A percentile compares a stretch with the other conserved stretches of the same genome.
phyloP scores from a whole-genome alignment of 169 alveolate genomes.

The Eimeria zaria region DNA sequence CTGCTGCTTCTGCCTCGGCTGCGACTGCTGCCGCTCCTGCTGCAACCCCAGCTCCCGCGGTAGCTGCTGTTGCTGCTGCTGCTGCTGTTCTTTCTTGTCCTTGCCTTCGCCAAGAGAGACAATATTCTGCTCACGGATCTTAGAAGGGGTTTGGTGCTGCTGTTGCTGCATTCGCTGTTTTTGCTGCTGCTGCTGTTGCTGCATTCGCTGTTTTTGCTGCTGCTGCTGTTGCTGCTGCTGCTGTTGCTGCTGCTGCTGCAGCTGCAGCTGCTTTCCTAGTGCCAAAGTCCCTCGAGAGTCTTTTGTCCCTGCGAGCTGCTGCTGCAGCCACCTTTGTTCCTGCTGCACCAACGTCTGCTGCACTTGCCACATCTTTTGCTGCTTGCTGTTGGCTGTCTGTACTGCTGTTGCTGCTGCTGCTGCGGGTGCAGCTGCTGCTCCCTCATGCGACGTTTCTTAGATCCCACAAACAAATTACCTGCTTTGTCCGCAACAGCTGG shows the following conservation, averaged over 20 bases:
- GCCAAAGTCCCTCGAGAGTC: neutral
- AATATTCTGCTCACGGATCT: neutral
- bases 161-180: neutral
- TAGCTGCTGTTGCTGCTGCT: neutral
- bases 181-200: neutral
- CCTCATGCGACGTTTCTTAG: neutral
- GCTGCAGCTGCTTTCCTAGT: neutral
- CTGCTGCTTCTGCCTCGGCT: neutral
- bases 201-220: neutral
- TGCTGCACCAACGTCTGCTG: conserved; percentile 32
- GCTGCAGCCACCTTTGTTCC: conserved; percentile 41
- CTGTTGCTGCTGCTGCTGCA: conserved; percentile 30
- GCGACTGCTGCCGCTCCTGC: neutral
- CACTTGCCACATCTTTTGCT: neutral
- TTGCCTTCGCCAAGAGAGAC: neutral
- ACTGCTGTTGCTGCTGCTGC: conserved; percentile 2
- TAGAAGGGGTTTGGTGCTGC: neutral
- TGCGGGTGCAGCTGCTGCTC: neutral
- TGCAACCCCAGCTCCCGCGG: neutral
- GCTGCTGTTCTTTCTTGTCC: neutral
- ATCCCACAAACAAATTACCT: neutral
- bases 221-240: conserved; percentile 22
- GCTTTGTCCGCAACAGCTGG: conserved; percentile 25
- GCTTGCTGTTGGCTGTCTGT: neutral
- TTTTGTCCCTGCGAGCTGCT: neutral